A percentile compares a stretch with the other conserved stretches of the same genome.
These are phyloP conservation scores for Sugiyamaella boreocaroliniensis DNA, from an alignment of 805 yeast genomes.

Conservation along the genomic window DNA sequence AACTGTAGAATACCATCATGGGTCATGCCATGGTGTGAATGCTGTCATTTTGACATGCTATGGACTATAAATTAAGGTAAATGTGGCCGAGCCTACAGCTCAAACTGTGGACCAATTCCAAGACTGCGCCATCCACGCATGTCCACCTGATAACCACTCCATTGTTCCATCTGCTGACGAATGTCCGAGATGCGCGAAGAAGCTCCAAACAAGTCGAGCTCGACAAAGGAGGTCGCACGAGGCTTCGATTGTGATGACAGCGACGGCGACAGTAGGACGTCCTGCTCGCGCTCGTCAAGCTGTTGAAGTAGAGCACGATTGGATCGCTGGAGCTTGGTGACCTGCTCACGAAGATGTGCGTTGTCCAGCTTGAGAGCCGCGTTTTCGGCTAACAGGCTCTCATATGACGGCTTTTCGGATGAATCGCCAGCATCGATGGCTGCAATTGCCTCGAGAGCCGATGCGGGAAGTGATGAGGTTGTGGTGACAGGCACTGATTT, in stretches of 20 bases:
- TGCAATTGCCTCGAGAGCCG: background rate
- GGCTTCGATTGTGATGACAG: background rate
- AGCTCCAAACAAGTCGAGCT: slow-evolving; percentile 37
- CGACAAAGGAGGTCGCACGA: slow-evolving; percentile 26
- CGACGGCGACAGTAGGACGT: slow-evolving; percentile 16
- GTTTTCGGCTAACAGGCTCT: background rate
- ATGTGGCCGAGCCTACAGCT: slow-evolving; percentile 19
- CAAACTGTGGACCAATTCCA: slow-evolving; percentile 58
- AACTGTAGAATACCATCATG: background rate
- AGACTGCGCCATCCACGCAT: slow-evolving; percentile 75
- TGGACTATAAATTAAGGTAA: slow-evolving; percentile 8
- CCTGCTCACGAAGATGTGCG: background rate
- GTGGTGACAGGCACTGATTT: background rate
- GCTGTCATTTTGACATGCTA: background rate
- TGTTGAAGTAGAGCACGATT: slow-evolving; percentile 2
- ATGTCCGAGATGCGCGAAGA: slow-evolving; percentile 44
- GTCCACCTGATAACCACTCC: slow-evolving; percentile 84
- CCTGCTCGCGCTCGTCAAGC: slow-evolving; percentile 4
- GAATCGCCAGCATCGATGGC: background rate
- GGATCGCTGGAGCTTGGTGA: background rate
- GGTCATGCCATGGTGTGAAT: too few species aligned
- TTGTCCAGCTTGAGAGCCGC: slow-evolving; percentile 5
- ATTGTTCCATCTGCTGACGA: slow-evolving; percentile 50
- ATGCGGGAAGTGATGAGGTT: background rate
- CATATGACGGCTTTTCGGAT: background rate